Conservation (phyloP, 768 basidiomycete genomes). For the Kwoniella pini region DNA sequence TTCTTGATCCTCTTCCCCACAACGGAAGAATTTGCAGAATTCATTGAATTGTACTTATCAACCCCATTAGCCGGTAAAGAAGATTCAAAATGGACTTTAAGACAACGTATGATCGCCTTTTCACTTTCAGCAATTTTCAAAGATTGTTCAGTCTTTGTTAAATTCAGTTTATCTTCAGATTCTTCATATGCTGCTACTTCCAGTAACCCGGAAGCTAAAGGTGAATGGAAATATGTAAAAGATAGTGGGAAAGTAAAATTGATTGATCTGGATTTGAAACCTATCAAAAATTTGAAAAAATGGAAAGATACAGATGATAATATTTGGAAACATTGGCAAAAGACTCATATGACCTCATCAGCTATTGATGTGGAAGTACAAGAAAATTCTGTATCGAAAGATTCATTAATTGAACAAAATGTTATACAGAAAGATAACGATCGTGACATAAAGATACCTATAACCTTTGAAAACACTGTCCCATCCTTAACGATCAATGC, state of each 20-base stretch:
- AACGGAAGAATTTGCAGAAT: constrained; percentile 48
- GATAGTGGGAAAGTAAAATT: constrained; percentile 60
- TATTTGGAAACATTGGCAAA: constrained; percentile 58
- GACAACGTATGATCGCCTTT: constrained; percentile 71
- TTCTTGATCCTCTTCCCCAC: constrained; percentile 18
- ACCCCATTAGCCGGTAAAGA: constrained; percentile 35
- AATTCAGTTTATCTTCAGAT: constrained; percentile 23
- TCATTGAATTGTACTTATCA: constrained; percentile 62
- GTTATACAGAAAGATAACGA: not conserved
- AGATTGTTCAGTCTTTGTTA: constrained; percentile 80
- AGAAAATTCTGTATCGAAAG: not conserved
- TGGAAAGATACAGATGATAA: constrained; percentile 75
- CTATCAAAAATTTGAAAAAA: constrained; percentile 63
- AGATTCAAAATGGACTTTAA: constrained; percentile 56
- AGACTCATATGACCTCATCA: constrained; percentile 6
- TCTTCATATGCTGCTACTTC: not conserved
- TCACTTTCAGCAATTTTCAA: constrained; percentile 92
- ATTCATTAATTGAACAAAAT: not conserved
- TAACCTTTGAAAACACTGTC: not conserved
- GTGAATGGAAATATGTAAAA: constrained; percentile 26
- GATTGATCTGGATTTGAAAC: constrained; percentile 86
- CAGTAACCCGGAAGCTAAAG: constrained; percentile 8
- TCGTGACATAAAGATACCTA: constrained; percentile 1
- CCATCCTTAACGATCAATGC: not conserved
- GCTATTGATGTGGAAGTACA: not conserved